Base-by-base conservation (phyloP, 2,329 filamentous ascomycete genomes). In the Diaporthe vaccinii region DNA sequence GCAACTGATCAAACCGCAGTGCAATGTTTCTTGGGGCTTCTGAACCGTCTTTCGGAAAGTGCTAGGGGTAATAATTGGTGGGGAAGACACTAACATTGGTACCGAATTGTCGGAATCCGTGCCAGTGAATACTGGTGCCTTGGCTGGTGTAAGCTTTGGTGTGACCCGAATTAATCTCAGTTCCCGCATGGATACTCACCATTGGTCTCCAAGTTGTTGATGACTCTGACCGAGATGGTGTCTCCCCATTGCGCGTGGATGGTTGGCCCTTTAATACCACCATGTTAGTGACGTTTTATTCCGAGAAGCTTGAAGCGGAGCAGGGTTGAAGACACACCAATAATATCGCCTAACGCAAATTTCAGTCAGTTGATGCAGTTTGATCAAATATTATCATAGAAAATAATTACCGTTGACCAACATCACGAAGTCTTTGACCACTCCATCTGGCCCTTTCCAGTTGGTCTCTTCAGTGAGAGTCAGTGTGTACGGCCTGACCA, bases 201-300 rank as follows among this genome's bases (percentile, higher is more conserved):
- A 77, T 85, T 86, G 44, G 80, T 82, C 20, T 86, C 86, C 2
- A 94, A 87, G n/a, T 89, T 86, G 82, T 95, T 95, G 82, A 90
- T 87, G 74, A 94, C 89, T 34, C 90, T 90, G 68, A 94, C 88
- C 65, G 92, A 83, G 46, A 89, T 82, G 9, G 77, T 81, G 76
- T 90, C 88, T 41, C 88, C 88, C 87, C 88, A 89, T 74, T 89
- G 82, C 20, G 86, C 89, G 20, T 84, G 82, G 46, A 93, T 88
- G 7, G 84, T 85, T 2, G 91, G 91, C 1, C 90, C 91, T 78
- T 41, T 41, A n/a, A n/a, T n/a, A 17, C 25, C 20, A 28, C 80
- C 14, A 14, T 51, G 15, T 70, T 58, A 72, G 74, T 61, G 22
- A 17, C 28, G 1, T 46, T 10, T 20, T 12, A 14, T 39, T 17